phyloP scores from a whole-genome alignment of 2,329 filamentous ascomycete species.

The Trichoderma cornu-damae region DNA sequence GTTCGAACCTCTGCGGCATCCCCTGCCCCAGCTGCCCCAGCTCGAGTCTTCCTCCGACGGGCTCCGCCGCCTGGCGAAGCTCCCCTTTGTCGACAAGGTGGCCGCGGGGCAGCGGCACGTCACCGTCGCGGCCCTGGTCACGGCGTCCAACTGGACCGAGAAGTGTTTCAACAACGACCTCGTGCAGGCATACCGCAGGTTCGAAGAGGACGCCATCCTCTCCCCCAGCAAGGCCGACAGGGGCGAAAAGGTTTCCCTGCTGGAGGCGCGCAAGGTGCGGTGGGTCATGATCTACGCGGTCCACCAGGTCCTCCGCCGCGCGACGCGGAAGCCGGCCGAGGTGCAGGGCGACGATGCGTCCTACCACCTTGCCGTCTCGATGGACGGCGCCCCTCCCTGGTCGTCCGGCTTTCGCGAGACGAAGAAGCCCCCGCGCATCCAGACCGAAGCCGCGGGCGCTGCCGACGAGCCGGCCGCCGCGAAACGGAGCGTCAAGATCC shows the following conservation, averaged over 20 bases:
- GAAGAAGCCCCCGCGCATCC: slow-evolving; percentile 25
- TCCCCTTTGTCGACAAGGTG: slow-evolving; percentile 37
- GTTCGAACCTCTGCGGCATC: slow-evolving; percentile 56
- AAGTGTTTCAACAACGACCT: slow-evolving; percentile 47
- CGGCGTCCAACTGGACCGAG: slow-evolving; percentile 44
- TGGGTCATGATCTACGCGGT: slow-evolving; percentile 73
- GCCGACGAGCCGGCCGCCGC: slow-evolving; percentile 8
- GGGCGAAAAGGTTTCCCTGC: slow-evolving; percentile 46
- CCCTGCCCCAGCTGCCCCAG: slow-evolving; percentile 62
- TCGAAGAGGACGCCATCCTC: slow-evolving; percentile 57
- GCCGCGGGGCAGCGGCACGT: slow-evolving; percentile 46
- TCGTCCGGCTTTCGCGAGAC: slow-evolving; percentile 32
- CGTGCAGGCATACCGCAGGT: slow-evolving; percentile 63
- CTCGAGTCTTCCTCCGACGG: slow-evolving; percentile 25
- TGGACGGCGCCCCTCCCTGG: slow-evolving; percentile 44
- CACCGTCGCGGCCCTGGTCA: slow-evolving; percentile 49
- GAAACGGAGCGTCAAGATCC: slow-evolving; percentile 15
- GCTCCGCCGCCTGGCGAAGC: slow-evolving; percentile 38
- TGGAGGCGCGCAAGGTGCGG: slow-evolving; percentile 69
- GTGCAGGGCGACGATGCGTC: slow-evolving; percentile 52
- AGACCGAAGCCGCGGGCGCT: slow-evolving; percentile 28
- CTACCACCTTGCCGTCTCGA: slow-evolving; percentile 51
- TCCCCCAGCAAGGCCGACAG: slow-evolving; percentile 51
- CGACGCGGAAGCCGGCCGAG: slow-evolving; percentile 56
- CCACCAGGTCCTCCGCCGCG: slow-evolving; percentile 65